These are phyloP conservation scores for Hanseniaspora meyeri DNA, from an alignment of 805 yeast species.

Conservation along the genomic window DNA sequence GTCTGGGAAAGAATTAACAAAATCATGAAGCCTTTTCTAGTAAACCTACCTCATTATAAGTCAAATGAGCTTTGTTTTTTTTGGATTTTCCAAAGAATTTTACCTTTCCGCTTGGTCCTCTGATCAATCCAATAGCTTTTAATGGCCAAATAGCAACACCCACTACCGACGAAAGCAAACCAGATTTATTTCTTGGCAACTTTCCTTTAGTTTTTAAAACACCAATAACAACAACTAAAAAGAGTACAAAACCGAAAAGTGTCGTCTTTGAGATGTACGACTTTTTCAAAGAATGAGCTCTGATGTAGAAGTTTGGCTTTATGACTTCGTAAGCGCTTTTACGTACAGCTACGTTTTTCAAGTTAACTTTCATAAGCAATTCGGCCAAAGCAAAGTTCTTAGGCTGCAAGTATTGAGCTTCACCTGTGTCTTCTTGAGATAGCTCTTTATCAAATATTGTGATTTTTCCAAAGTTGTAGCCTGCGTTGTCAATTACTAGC, in stretches of 20 bases:
- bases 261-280: neutral
- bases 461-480: neutral
- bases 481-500: constrained; percentile 14
- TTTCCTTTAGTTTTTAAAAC: neutral
- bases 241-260: neutral
- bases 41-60: constrained; percentile 5
- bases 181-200: neutral
- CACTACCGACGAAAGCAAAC: neutral
- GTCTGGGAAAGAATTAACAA: neutral
- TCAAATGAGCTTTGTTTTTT: neutral
- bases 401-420: neutral
- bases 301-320: neutral
- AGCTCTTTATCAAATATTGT: neutral
- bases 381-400: neutral
- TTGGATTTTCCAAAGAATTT: neutral
- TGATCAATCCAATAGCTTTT: neutral
- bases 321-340: neutral
- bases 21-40: neutral
- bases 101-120: neutral
- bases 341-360: neutral
- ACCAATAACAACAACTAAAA: neutral
- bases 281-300: neutral
- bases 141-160: neutral
- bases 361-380: neutral
- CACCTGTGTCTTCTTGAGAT: neutral